Base-by-base conservation (phyloP, 1,284 basidiomycete genomes). In the Gymnopus androsaceus region DNA sequence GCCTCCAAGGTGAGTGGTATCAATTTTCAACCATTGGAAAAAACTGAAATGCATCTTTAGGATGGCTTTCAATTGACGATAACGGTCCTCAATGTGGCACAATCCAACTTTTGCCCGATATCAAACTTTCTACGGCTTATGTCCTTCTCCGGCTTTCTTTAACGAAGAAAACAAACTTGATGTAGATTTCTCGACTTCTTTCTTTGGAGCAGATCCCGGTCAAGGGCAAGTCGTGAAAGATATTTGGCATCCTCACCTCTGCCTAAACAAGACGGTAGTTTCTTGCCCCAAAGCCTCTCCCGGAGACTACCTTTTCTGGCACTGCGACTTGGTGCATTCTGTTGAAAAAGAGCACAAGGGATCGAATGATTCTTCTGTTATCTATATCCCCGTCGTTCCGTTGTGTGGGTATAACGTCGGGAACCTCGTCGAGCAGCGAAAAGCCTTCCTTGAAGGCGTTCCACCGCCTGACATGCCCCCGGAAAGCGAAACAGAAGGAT, bases 351-450 rank as follows among this genome's bases (percentile, higher is more conserved):
- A 75, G 23, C 88, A 92, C 66, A 65, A 63, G 7, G 91, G 92
- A 0, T 61, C 65, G 11, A 73, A 72, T 3, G 87, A 92, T 62
- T 89, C 88, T 0, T 86, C 85, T 1, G 90, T 92, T 23, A 66
- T 94, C 56, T 94, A 93, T 67, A 92, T 92, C 56, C 91, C 90
- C 0, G 84, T 89, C 3, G 84, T 84, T 0, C 90, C 90, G 0
- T 72, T 91, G 12, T 49, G 47, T 25, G 34, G 21, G 12, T 50
- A 50, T 27, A 50, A 50, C 19, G 14, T 50, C n/a, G 48, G 33
- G 2, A 50, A 50, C 34, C 36, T 50, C 34, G 19, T 51, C 11
- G 49, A 51, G 17, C 49, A 51, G 37, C 14, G 49, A 21, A 51
- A 51, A 12, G 23, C 49, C 19, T 51, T 51, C 17, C n/a, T 51